phyloP scores from a whole-genome alignment of 2,329 filamentous ascomycete genomes.

The Apiospora hydei region DNA sequence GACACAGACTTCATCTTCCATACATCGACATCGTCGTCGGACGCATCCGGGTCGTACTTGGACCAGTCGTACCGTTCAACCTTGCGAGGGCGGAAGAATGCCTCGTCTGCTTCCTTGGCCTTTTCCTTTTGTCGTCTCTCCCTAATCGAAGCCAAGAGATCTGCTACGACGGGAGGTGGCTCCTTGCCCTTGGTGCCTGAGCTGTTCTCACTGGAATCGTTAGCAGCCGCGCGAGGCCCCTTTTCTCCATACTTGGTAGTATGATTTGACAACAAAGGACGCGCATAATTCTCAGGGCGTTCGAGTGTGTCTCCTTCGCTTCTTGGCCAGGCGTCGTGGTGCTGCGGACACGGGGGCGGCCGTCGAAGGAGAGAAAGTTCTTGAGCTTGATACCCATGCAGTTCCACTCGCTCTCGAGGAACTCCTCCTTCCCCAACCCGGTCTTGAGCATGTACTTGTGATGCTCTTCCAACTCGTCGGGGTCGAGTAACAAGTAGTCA shows the following conservation, averaged over 20 bases:
- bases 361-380: conserved; percentile 1
- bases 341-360: neutral
- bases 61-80: conserved; percentile 18
- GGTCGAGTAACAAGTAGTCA: neutral
- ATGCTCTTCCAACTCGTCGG: neutral
- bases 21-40: conserved; percentile 19
- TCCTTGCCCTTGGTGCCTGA: neutral
- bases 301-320: neutral
- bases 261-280: conserved; percentile 2
- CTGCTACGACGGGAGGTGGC: neutral
- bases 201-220: neutral
- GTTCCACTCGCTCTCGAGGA: conserved; percentile 8
- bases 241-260: neutral
- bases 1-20: conserved; percentile 2
- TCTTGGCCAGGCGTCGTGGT: neutral
- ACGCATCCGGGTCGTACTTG: conserved; percentile 10
- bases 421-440: neutral
- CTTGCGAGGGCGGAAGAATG: conserved; percentile 5
- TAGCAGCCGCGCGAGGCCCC: neutral
- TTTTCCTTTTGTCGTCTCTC: neutral
- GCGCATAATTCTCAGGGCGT: neutral
- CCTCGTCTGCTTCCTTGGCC: neutral
- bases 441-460: conserved; percentile 3
- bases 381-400: conserved; percentile 2
- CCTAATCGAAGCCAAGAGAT: neutral